Evolutionary conservation across 495 filamentous ascomycete genomes (phyloP).

Genomic region (Lasiosphaeriaceae sp.): DNA sequence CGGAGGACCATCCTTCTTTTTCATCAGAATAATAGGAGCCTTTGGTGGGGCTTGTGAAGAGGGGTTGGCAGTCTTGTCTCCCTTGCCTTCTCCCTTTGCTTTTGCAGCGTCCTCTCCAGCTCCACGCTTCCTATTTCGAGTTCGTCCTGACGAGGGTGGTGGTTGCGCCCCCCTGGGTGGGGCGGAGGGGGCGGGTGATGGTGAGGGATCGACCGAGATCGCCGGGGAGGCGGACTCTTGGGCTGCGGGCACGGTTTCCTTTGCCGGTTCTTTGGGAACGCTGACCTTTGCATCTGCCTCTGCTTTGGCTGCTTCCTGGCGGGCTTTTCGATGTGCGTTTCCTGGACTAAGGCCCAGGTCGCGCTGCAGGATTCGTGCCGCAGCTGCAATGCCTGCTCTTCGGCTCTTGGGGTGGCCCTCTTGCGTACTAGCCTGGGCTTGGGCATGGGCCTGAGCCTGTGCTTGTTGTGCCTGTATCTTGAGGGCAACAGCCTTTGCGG

Average conservation of each 20-base stretch:
- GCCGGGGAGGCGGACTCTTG: conserved; percentile 24
- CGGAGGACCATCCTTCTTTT: conserved; percentile 27
- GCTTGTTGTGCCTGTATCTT: conserved; percentile 25
- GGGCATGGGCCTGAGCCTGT: conserved; percentile 15
- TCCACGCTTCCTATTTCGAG: conserved; percentile 23
- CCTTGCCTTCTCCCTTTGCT: conserved; percentile 19
- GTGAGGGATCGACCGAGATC: conserved; percentile 18
- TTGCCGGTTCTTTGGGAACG: conserved; percentile 31
- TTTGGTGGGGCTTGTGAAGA: conserved; percentile 16
- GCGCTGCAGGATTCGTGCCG: conserved; percentile 82
- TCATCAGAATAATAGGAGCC: conserved; percentile 37
- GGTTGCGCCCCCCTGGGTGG: conserved; percentile 17
- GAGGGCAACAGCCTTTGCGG: conserved; percentile 36
- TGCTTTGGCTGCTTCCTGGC: conserved; percentile 49
- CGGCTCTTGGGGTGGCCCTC: conserved; percentile 41
- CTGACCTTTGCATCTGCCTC: conserved; percentile 41
- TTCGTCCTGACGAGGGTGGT: conserved; percentile 24
- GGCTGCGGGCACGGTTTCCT: conserved; percentile 21
- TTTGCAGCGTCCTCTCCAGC: conserved; percentile 21
- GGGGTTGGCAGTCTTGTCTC: conserved; percentile 11
- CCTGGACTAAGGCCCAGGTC: conserved; percentile 79
- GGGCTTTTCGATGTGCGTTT: conserved; percentile 51
- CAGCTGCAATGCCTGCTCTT: conserved; percentile 68
- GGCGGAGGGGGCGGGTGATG: conserved; percentile 10
- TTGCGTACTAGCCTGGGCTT: conserved; percentile 9